Conservation (phyloP, 108 stramenopile genomes). For the Seminavis robusta region DNA sequence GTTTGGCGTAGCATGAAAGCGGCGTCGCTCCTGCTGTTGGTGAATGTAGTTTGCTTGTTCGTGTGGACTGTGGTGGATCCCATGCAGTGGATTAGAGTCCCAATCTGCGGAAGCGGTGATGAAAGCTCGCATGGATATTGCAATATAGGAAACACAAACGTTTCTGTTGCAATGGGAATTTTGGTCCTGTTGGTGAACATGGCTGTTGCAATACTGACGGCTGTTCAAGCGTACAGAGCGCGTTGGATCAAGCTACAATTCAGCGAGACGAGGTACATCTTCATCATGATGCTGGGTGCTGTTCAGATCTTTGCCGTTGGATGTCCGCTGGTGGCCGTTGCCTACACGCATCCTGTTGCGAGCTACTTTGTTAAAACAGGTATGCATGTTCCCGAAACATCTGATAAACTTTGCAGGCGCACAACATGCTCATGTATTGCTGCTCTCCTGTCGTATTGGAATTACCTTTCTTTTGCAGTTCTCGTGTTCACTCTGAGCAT, state of each 20-base stretch:
- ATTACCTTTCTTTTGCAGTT: no score
- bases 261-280: slow-evolving; percentile 28
- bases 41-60: no score
- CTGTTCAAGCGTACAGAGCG: slow-evolving; percentile 20
- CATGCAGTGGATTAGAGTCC: no score
- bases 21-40: no score
- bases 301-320: neutral
- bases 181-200: slow-evolving; percentile 15
- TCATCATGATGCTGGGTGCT: neutral
- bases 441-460: no score
- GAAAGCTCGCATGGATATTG: neutral
- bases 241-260: slow-evolving; percentile 31
- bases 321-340: neutral
- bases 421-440: no score
- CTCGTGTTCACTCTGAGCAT: no score
- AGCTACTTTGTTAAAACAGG: slow-evolving; percentile 14
- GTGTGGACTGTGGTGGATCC: no score
- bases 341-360: slow-evolving; percentile 12
- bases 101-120: no score
- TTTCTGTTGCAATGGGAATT: slow-evolving; percentile 2
- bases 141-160: neutral
- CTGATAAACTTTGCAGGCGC: no score
- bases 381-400: no score
- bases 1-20: no score
- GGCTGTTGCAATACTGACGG: slow-evolving; percentile 19